phyloP scores from a whole-genome alignment of 495 filamentous ascomycete genomes.

The Aspergillus coremiiformis region DNA sequence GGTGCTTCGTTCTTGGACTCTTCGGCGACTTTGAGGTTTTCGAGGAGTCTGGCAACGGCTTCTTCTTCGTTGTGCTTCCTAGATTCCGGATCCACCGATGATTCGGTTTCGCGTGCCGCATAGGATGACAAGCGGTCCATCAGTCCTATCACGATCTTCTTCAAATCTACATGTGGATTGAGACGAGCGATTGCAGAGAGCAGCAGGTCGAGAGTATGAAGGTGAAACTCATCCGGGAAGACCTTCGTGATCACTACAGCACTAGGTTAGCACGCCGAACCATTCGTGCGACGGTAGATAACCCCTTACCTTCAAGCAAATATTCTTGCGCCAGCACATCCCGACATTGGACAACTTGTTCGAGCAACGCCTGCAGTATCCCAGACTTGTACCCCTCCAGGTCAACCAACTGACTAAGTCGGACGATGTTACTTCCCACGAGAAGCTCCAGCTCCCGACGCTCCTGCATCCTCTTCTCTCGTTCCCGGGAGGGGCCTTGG shows the following conservation, averaged over 20 bases:
- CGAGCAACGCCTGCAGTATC: constrained; percentile 80
- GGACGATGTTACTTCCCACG: constrained; percentile 90
- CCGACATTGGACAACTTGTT: constrained; percentile 95
- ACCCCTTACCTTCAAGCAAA: constrained; percentile 66
- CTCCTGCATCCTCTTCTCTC: constrained; percentile 88
- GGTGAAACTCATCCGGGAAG: constrained; percentile 96
- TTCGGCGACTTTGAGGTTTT: constrained; percentile 67
- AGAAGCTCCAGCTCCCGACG: constrained; percentile 89
- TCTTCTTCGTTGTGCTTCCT: constrained; percentile 74
- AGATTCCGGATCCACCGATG: constrained; percentile 66
- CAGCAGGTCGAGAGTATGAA: constrained; percentile 91
- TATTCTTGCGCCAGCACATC: constrained; percentile 98
- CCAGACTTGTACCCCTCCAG: constrained; percentile 86
- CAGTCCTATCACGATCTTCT: constrained; percentile 93
- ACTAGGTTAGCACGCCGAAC: constrained; percentile 17
- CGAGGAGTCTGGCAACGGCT: constrained; percentile 64
- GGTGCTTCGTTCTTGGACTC: constrained; percentile 40
- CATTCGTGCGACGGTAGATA: neutral
- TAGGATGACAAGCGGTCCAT: constrained; percentile 96
- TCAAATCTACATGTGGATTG: constrained; percentile 93
- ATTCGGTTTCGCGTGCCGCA: constrained; percentile 77
- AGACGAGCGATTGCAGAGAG: constrained; percentile 83
- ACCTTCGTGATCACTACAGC: constrained; percentile 87
- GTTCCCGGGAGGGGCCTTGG: constrained; percentile 91
- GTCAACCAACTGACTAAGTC: constrained; percentile 92